Evolutionary conservation across 495 filamentous ascomycete species (phyloP), one percentile per base, ranked within the genome.

Genomic region (Aspergillus heteromorphus): DNA sequence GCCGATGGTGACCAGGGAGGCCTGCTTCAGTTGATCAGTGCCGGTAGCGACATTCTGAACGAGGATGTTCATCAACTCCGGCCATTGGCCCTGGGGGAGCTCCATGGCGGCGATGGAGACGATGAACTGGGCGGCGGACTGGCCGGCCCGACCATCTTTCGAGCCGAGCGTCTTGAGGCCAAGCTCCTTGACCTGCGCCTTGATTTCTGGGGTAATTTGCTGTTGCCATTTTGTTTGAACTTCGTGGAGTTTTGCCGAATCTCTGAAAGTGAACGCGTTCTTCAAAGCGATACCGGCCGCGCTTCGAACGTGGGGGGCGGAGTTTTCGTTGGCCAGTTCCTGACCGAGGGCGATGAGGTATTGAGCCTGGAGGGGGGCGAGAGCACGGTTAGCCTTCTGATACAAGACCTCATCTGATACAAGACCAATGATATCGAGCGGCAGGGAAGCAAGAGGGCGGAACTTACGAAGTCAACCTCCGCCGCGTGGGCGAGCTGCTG

Each of bases 201-300:
- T 97, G 59, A 87, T 87, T 30, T 85, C 81, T 53, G 79, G 76
- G 63, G 86, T 84, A 36, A 92, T 86, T 70, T 88, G 84, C 55
- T 85, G 79, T 34, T 90, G 75, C 93, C 93, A 98, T 87, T 92
- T 88, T 56, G 80, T 76, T 72, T 97, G 93, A 59, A 97, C 79
- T 63, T 92, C 87, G 52, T 85, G 83, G 77, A 96, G 83, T 61
- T 89, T 87, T 60, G 85, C 75, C 64, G 83, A 85, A 70, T 98
- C 95, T 74, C 92, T 88, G 56, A 92, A 88, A 48, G 87, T 87
- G 72, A 98, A 95, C 62, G 93, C 84, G 77, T 98, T 98, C 77
- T 98, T 98, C 64, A 98, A 73, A 45, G 92, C 91, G 61, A 98
- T 83, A 87, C 91, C 93, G 53, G 93, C 93, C 52, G 93, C 92